Evolutionary conservation across 139 green algal genomes (phyloP).

Genomic region (Chlamydomonas urium): DNA sequence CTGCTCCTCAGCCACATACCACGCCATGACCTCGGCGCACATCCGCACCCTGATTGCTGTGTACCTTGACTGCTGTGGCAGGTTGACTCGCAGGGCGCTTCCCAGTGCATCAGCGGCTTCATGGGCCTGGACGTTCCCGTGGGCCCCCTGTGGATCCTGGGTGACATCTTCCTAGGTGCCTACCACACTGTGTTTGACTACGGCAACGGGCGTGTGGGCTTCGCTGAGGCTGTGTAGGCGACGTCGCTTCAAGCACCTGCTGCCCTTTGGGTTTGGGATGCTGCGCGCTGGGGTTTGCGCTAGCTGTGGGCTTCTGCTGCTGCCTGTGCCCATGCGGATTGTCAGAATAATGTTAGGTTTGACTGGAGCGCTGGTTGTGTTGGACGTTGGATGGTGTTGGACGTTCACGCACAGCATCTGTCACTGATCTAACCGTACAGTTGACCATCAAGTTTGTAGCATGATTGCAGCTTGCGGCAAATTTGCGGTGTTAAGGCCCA

Average conservation of each 20-base stretch:
- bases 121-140: conserved; percentile 88
- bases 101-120: conserved; percentile 94
- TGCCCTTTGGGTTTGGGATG: too few species aligned
- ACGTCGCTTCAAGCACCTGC: too few species aligned
- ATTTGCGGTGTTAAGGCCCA: neutral
- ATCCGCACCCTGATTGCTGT: too few species aligned
- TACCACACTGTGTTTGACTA: conserved; percentile 97
- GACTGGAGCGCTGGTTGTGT: neutral
- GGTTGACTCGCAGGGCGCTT: conserved; percentile 6
- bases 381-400: neutral
- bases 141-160: conserved; percentile 96
- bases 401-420: neutral
- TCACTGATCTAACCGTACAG: too few species aligned
- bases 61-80: too few species aligned
- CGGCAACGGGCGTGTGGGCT: conserved; percentile 82
- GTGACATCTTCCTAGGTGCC: conserved; percentile 89
- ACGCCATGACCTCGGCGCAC: too few species aligned
- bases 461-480: neutral
- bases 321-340: neutral
- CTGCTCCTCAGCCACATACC: too few species aligned
- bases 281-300: neutral
- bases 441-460: too few species aligned
- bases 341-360: neutral
- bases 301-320: neutral
- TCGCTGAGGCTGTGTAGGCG: conserved; percentile 75